Evolutionary conservation across 306 rosid genomes (phyloP).

Genomic region (Quercus robur): DNA sequence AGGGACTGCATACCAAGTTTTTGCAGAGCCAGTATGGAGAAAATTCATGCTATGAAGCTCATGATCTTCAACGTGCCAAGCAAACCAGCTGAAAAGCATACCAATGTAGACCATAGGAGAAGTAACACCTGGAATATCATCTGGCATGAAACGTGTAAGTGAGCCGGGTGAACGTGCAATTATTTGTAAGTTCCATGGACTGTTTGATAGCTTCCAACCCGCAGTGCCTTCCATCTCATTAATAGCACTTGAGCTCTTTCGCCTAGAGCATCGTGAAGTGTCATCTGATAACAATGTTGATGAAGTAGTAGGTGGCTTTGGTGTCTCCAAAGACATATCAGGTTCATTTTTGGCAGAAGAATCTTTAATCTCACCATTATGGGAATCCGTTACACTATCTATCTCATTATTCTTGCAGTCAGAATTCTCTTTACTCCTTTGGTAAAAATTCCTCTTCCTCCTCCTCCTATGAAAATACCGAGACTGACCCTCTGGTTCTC

Average conservation of each 20-base stretch:
- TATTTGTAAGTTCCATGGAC: slow-evolving; percentile 97
- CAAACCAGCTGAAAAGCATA: slow-evolving; percentile 99
- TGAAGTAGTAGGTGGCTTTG: slow-evolving; percentile 30
- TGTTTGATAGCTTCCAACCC: slow-evolving; percentile 98
- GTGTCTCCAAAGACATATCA: slow-evolving; percentile 30
- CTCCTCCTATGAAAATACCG: slow-evolving; percentile 54
- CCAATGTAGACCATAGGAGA: slow-evolving; percentile 99
- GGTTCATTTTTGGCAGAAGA: slow-evolving; percentile 26
- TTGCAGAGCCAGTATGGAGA: slow-evolving; percentile 90
- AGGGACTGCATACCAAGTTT: slow-evolving; percentile 98
- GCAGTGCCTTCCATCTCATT: slow-evolving; percentile 81
- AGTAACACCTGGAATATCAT: slow-evolving; percentile 98
- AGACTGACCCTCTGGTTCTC: slow-evolving; percentile 71
- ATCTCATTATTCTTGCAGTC: slow-evolving; percentile 41
- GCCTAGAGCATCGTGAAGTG: slow-evolving; percentile 39
- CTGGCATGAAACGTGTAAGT: slow-evolving; percentile 97
- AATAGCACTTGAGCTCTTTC: slow-evolving; percentile 43
- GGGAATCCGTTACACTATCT: slow-evolving; percentile 19
- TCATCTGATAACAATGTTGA: slow-evolving; percentile 42
- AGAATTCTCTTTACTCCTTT: slow-evolving; percentile 50
- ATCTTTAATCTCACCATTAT: slow-evolving; percentile 23
- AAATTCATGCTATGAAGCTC: slow-evolving; percentile 99
- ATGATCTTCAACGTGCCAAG: slow-evolving; percentile 99
- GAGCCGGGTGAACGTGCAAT: slow-evolving; percentile 97
- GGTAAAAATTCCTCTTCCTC: slow-evolving; percentile 73